These are phyloP conservation scores for Taiozyma onychis DNA, from an alignment of 1,139 yeast species.

Conservation along the genomic window DNA sequence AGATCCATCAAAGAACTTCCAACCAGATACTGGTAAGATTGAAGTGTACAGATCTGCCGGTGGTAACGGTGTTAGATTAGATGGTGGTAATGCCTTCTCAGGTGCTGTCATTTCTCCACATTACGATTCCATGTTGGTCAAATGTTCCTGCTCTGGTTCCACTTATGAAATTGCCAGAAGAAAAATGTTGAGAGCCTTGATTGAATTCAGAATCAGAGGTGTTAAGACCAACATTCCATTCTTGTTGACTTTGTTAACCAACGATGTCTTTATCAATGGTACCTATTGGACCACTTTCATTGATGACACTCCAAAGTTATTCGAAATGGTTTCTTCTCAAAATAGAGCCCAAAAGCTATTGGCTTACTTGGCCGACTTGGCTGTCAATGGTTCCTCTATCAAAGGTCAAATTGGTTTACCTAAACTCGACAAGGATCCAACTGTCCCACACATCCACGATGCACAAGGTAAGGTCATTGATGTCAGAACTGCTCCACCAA, in stretches of 20 bases:
- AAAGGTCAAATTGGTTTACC: constrained; percentile 95
- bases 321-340: constrained; percentile 91
- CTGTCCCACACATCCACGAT: constrained; percentile 67
- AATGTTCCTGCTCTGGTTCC: constrained; percentile 94
- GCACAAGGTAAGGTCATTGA: constrained; percentile 50
- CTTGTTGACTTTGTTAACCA: constrained; percentile 85
- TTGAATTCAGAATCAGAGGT: constrained; percentile 97
- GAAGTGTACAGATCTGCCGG: constrained; percentile 99
- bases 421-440: constrained; percentile 68
- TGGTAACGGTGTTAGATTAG: constrained; percentile 98
- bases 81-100: constrained; percentile 99
- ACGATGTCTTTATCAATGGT: constrained; percentile 84
- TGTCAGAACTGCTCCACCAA: constrained; percentile 49
- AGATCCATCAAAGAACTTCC: constrained; percentile 94
- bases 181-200: constrained; percentile 93
- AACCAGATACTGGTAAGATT: constrained; percentile 97
- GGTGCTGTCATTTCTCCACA: constrained; percentile 97
- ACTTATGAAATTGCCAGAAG: constrained; percentile 95
- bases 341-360: constrained; percentile 94
- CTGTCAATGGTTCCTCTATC: constrained; percentile 92
- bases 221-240: constrained; percentile 98
- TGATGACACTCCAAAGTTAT: constrained; percentile 94
- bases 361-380: constrained; percentile 84
- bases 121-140: constrained; percentile 97
- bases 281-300: constrained; percentile 98